Base-by-base conservation (phyloP, 2,329 filamentous ascomycete species). In the Beauveria caledonica region DNA sequence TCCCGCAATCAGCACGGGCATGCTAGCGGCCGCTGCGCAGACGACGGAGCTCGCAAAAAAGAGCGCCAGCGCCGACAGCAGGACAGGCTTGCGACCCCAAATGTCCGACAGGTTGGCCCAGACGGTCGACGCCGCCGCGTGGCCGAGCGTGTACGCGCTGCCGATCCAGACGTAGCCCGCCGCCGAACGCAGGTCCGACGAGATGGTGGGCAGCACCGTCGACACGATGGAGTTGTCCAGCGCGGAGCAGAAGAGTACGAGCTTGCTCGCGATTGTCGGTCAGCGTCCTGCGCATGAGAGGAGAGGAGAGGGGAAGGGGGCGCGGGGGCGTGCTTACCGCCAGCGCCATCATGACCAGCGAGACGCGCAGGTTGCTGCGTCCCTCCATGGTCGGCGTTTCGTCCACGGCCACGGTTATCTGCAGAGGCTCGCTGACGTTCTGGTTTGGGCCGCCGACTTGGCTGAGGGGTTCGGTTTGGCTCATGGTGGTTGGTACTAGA, bases 161-260 rank as follows among this genome's bases (percentile, higher is more conserved):
- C 87, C 87, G 61, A 90, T 84, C 88, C 87, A 90, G 27, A 83
- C 82, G 70, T 89, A 89, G 13, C 86, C 86, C 5, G 81, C 76
- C 1, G 82, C 80, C 4, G 86, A 86, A 29, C 81, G 69, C 55
- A 90, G 79, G 54, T 86, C 76, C 23, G 71, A 70, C 6, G 80
- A 77, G 61, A 87, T 86, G 3, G 81, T 82, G 0, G 85, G 84
- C 29, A 63, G 62, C 39, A 60, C 64, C 2, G 65, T 62, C 7
- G 56, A 57, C n/a, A 62, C 60, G 45, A 62, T 59, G 50, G 60
- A 50, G 19, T 19, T 45, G 39, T 62, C 60, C 6, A 62, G 50
- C 3, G 56, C 60, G 39, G 60, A 58, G 33, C 49, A 59, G 25
- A 62, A 62, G n/a, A 59, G 49, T 17, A 46, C 60, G 17, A 62